Base-by-base conservation (phyloP, 2,329 filamentous ascomycete species). In the Pseudogymnoascus sp. region DNA sequence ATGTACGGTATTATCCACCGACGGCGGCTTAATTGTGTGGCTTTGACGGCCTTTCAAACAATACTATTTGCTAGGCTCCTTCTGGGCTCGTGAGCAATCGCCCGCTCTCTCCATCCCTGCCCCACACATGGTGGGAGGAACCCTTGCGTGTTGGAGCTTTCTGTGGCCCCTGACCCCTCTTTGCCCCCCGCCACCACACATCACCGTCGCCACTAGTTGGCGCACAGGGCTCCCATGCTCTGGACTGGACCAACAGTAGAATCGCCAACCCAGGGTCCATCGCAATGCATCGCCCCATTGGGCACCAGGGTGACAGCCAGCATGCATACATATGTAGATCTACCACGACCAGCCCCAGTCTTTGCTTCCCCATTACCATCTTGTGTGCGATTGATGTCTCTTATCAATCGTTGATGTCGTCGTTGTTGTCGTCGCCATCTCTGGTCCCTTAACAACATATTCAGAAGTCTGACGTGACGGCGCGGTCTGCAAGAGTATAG, bases 361-460 rank as follows among this genome's bases (percentile, higher is more conserved):
- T 28, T 49, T 49, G 23, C 43, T 49, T 16, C 16, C 43, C 28
- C 43, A 25, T 49, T 25, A 16, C 42, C 18, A 28, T 21, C n/a
- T 18, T 14, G 28, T 28, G 23, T 28, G 21, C 9, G 43, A 16
- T 49, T 12, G 16, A 49, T 49, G 43, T 49, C 9, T 31, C 43
- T 31, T 49, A 49, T 49, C 43, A 49, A 21, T 49, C 43, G 43
- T 49, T 49, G 43, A 49, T 49, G 43, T 28, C 43, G 43, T 49
- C 43, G 43, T 49, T 28, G 43, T 14, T 49, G 43, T 31, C 42
- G 43, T 49, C 43, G 43, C 43, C 43, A 49, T 49, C 43, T 31
- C 23, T 14, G 43, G 23, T 49, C 5, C 23, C 14, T 49, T 16
- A 28, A 49, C 23, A 49, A 25, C 42, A 11, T 25, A n/a, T 12